Evolutionary conservation across 345 rosid genomes (phyloP), one percentile per base, ranked within the genome.

Genomic region (Linum usitatissimum): DNA sequence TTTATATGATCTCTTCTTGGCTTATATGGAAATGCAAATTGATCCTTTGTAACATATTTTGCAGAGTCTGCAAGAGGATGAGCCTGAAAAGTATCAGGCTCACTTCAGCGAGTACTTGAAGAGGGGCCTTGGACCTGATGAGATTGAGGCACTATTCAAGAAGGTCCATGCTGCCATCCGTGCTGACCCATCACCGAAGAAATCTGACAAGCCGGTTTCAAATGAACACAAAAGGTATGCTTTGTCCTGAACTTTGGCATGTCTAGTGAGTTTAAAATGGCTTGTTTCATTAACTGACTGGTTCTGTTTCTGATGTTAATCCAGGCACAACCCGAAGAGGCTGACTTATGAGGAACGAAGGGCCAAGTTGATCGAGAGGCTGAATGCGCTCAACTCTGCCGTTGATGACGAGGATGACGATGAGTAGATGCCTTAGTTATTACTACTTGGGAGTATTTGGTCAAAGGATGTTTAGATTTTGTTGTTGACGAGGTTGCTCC

Each of bases 321-420:
- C 36, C 83, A 88, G 97, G 75, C 82, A 76, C 82, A 86, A 88
- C 66, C 68, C 82, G 80, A 91, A 83, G 86, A 91, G 86, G 74
- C 75, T 88, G n/a, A 88, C 96, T 0, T 91, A 86, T 6, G 94
- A 91, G 53, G 88, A 91, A 55, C 80, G 91, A 71, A 91, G 78
- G 73, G 80, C 76, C 9, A 81, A 80, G 78, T 78, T 91, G 94
- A 75, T 91, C 0, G 91, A 86, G 63, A 73, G 97, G 60, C 70
- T 91, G 48, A 69, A 67, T 18, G 81, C 86, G 38, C 84, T 91
- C 21, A 88, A 91, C 73, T 66, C 76, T 2, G 71, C 71, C 17
- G 68, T 73, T 0, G 85, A 78, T 19, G 79, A 53, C 3, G 61
- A 82, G 34, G 79, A 34, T 3, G 76, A 60, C n/a, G 83, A 66